Base-by-base conservation (phyloP, 2,329 filamentous ascomycete species). In the Lecanicillium sp. region DNA sequence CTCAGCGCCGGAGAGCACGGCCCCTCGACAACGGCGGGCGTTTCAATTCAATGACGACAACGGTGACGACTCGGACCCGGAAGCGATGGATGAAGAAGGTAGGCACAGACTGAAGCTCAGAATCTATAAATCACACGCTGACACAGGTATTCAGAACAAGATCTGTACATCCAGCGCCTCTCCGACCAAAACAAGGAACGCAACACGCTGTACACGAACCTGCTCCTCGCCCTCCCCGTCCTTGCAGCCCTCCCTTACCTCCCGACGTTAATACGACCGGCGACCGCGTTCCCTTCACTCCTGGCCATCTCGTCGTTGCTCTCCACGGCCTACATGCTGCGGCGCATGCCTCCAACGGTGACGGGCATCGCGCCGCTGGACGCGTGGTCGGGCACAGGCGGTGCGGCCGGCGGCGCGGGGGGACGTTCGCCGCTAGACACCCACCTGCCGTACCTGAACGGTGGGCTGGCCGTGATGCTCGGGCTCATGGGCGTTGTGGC, bases 241-340 rank as follows among this genome's bases (percentile, higher is more conserved):
- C 54, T 76, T 39, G 68, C 74, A 36, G 57, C 68, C 4, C 41
- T 80, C 13, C 69, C 77, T 29, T 82, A 80, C 60, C 48, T 64
- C 19, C 59, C 47, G 33, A 53, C 46, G 44, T 60, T 60, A 39
- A 56, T 58, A 40, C 61, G 50, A 45, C 58, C 53, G 17, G 51
- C 54, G 18, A 53, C 56, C 10, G 44, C 64, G 13, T 54, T 77
- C 6, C 56, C 73, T 31, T 62, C 71, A 25, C 46, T 84, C 5
- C 66, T 86, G 3, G 68, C 71, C 32, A 64, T 85, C n/a, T 71
- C 76, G 0, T 83, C 77, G 17, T 69, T 88, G 14, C 62, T 69
- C 14, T 72, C 71, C 3, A 84, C 79, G 4, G 70, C 73, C 0
- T 86, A 76, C 55, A 68, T 79, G 2, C 63, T 87, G 1, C 66